Evolutionary conservation across 1,284 basidiomycete genomes (phyloP).

Genomic region (Marasmius sp.): DNA sequence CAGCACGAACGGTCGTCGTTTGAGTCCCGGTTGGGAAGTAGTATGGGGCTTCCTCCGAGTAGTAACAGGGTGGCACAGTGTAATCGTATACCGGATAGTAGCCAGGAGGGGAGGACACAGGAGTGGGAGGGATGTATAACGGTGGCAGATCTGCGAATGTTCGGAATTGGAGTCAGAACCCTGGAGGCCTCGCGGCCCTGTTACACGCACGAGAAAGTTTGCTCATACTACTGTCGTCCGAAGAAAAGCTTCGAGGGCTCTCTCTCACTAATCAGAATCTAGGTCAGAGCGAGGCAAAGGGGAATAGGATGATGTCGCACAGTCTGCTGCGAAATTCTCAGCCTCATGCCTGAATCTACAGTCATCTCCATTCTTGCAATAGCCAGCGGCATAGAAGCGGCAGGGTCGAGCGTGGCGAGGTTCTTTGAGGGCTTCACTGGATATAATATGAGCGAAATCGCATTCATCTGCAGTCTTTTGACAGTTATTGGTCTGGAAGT

Average conservation of each 20-base stretch:
- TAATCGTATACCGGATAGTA: not conserved
- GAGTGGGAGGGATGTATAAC: not conserved
- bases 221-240: not conserved
- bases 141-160: not conserved
- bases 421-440: not conserved
- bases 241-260: not conserved
- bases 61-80: not conserved
- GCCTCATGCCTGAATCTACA: slow-evolving; percentile 37
- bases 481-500: slow-evolving; percentile 6
- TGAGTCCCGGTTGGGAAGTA: not conserved
- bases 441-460: slow-evolving; percentile 10
- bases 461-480: slow-evolving; percentile 15
- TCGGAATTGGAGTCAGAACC: not conserved
- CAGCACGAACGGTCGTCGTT: not conserved
- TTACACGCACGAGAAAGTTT: not conserved
- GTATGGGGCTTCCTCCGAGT: not conserved
- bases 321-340: slow-evolving; percentile 18
- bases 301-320: not conserved
- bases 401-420: slow-evolving; percentile 24
- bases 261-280: not conserved
- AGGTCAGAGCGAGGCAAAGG: not conserved
- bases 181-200: too few relatives aligned
- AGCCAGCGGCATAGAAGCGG: slow-evolving; percentile 36
- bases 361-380: slow-evolving; percentile 34
- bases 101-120: not conserved